A percentile compares a stretch with the other conserved stretches of the same genome.
phyloP scores from a whole-genome alignment of 257 asterid genomes.

The Gentiana macrophylla region DNA sequence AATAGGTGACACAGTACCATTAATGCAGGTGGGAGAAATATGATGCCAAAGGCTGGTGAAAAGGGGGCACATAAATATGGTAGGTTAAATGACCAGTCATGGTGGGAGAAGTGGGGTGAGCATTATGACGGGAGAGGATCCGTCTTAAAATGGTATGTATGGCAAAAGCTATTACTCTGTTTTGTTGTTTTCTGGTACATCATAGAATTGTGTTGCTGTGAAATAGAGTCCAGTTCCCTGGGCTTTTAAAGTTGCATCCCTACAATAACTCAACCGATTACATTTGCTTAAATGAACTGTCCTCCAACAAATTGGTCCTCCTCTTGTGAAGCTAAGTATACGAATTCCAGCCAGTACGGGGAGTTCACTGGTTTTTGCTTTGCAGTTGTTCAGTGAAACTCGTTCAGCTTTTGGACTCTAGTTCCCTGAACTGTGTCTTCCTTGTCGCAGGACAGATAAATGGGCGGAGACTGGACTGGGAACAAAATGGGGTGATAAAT shows the following conservation, averaged over 20 bases:
- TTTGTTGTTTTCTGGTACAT: background rate
- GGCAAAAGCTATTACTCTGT: conserved; percentile 1
- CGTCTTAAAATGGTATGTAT: conserved; percentile 75
- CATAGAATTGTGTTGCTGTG: background rate
- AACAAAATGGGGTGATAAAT: conserved; percentile 99
- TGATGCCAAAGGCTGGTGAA: conserved; percentile 99
- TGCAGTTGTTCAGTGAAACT: no score
- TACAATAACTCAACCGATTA: no score
- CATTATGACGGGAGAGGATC: conserved; percentile 98
- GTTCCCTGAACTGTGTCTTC: conserved; percentile 4
- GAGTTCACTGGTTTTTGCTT: no score
- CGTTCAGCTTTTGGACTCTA: background rate
- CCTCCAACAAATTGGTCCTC: no score
- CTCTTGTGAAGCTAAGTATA: no score
- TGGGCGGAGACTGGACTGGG: conserved; percentile 99
- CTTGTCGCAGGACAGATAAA: conserved; percentile 82
- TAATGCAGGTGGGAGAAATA: conserved; percentile 96
- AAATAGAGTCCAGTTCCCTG: no score
- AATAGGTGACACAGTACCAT: background rate
- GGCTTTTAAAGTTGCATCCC: no score
- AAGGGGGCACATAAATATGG: conserved; percentile 98
- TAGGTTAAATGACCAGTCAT: conserved; percentile 87
- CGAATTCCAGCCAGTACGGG: no score
- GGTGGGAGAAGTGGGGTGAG: conserved; percentile 99
- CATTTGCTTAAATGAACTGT: no score